These are phyloP conservation scores for Allomyces arbusculus DNA, from an alignment of 192 early-diverging fungal species.

Conservation along the genomic window DNA sequence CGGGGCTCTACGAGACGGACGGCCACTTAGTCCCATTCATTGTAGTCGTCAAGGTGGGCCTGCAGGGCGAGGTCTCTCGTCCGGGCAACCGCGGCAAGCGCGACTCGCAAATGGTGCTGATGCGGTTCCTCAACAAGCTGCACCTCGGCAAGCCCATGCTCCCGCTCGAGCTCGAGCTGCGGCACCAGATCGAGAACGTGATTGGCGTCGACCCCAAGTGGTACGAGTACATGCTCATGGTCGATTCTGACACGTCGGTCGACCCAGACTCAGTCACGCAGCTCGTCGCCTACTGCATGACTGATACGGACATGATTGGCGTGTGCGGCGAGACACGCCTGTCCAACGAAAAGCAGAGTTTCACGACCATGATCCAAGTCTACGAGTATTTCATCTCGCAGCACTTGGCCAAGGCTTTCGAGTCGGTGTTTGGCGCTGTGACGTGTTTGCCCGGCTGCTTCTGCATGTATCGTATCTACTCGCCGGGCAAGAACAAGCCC, in stretches of 20 bases:
- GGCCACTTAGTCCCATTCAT: constrained; percentile 86
- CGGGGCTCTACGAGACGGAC: constrained; percentile 78
- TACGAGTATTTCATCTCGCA: constrained; percentile 98
- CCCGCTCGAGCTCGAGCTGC: constrained; percentile 89
- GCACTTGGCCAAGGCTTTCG: constrained; percentile 91
- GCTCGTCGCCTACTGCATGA: constrained; percentile 73
- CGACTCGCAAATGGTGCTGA: constrained; percentile 94
- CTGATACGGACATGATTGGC: constrained; percentile 81
- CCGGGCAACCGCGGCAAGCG: constrained; percentile 98
- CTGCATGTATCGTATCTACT: constrained; percentile 93
- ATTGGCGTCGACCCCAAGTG: constrained; percentile 91
- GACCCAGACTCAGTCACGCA: constrained; percentile 75
- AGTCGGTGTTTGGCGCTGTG: constrained; percentile 90
- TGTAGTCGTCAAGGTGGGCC: constrained; percentile 89
- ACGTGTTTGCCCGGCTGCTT: constrained; percentile 98
- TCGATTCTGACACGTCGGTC: constrained; percentile 93
- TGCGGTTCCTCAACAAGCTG: constrained; percentile 94
- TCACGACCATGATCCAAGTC: constrained; percentile 96
- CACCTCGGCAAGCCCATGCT: constrained; percentile 85
- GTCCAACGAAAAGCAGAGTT: constrained; percentile 82
- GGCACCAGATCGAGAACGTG: constrained; percentile 96
- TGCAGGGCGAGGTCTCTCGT: constrained; percentile 54
- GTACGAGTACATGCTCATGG: constrained; percentile 95
- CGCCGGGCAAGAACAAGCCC: constrained; percentile 72
- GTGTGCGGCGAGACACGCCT: constrained; percentile 90